These are phyloP conservation scores for Cryptococcus jaspeensis DNA, from an alignment of 1,284 basidiomycete species.

Conservation along the genomic window DNA sequence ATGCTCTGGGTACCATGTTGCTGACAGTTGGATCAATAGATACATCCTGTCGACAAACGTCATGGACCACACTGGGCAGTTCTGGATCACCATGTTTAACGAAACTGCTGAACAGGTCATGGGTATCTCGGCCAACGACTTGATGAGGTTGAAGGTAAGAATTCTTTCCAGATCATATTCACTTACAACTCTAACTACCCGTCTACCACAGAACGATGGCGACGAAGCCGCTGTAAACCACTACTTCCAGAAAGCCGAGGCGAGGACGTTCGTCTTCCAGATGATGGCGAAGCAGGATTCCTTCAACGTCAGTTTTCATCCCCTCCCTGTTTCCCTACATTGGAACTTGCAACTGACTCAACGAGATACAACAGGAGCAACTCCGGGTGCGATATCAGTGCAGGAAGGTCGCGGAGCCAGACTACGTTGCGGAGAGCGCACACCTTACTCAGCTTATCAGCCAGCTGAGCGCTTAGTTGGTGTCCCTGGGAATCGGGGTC, in stretches of 20 bases:
- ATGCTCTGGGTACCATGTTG: neutral
- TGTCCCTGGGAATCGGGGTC: neutral
- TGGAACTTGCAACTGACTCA: neutral
- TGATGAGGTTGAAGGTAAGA: constrained; percentile 68
- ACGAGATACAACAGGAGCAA: constrained; percentile 59
- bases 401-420: constrained; percentile 63
- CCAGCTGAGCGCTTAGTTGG: constrained; percentile 27
- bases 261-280: constrained; percentile 75
- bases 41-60: constrained; percentile 89
- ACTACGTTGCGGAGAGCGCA: constrained; percentile 70
- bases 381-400: constrained; percentile 79
- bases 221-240: constrained; percentile 65
- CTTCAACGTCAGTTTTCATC: constrained; percentile 65
- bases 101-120: constrained; percentile 80
- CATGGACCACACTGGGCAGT: constrained; percentile 81
- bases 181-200: too few species aligned
- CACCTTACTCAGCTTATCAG: constrained; percentile 59
- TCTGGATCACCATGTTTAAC: constrained; percentile 96
- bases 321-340: neutral
- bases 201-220: constrained; percentile 56
- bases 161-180: neutral
- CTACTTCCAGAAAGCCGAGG: constrained; percentile 65
- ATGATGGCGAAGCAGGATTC: constrained; percentile 86
- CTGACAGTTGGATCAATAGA: constrained; percentile 54
- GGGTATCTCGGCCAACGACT: constrained; percentile 75